Evolutionary conservation across 164 flowering plant genomes (phyloP).

Genomic region (grape (Vitis vinifera)): DNA sequence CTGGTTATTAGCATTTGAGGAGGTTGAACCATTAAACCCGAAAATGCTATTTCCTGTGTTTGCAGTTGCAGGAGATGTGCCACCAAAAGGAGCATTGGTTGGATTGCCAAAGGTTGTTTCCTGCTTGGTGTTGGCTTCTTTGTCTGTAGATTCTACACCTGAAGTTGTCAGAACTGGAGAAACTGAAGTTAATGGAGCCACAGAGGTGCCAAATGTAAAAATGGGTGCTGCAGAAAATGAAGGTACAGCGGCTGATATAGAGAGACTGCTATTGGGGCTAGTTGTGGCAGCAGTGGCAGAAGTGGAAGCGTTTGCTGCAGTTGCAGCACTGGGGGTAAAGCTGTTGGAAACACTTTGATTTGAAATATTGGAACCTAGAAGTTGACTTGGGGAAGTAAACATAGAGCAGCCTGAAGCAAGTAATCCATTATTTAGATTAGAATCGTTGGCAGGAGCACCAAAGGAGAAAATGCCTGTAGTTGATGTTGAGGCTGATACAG

Average conservation of each 20-base stretch:
- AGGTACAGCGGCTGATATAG: slow-evolving; percentile 31
- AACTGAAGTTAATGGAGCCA: slow-evolving; percentile 20
- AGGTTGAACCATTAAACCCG: slow-evolving; percentile 14
- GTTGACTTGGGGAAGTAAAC: slow-evolving; percentile 16
- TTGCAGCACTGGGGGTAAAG: slow-evolving; percentile 6
- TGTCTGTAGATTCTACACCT: slow-evolving; percentile 20
- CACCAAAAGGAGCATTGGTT: slow-evolving; percentile 24
- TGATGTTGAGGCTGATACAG: slow-evolving; percentile 27
- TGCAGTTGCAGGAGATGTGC: slow-evolving; percentile 22
- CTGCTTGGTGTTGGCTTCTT: slow-evolving; percentile 29
- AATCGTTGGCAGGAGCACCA: slow-evolving; percentile 28
- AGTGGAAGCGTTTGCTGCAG: slow-evolving; percentile 1
- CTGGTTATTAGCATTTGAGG: slow-evolving; percentile 23
- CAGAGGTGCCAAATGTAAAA: slow-evolving; percentile 43
- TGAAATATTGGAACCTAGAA: slow-evolving; percentile 10
- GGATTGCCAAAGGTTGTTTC: slow-evolving; percentile 27
- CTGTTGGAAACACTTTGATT: slow-evolving; percentile 16
- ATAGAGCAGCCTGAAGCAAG: slow-evolving; percentile 27
- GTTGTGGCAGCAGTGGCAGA: slow-evolving; percentile 1
- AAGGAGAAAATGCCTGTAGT: slow-evolving; percentile 28
- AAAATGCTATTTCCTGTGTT: slow-evolving; percentile 19
- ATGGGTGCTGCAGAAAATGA: slow-evolving; percentile 22
- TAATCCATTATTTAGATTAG: slow-evolving; percentile 39
- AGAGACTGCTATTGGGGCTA: slow-evolving; percentile 12
- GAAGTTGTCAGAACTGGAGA: slow-evolving; percentile 25